phyloP scores from a whole-genome alignment of 1,284 basidiomycete genomes.

The Sporisorium iseilematis-ciliati region DNA sequence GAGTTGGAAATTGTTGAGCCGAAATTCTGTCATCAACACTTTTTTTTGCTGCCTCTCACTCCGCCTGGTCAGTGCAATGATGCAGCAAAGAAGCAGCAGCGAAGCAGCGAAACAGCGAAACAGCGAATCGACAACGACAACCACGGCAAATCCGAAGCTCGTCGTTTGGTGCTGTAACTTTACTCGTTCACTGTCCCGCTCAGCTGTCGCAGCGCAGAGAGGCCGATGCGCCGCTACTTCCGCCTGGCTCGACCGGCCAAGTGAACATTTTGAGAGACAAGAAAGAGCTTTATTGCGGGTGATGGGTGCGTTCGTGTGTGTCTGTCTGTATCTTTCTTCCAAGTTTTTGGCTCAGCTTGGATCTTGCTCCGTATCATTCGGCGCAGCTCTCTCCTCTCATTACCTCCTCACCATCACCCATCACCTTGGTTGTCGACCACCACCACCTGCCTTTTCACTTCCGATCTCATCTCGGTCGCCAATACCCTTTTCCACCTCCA shows the following conservation, averaged over 20 bases:
- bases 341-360: conserved; percentile 8
- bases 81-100: neutral
- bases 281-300: neutral
- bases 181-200: too few relatives aligned
- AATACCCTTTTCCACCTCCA: neutral
- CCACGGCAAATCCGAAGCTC: conserved; percentile 14
- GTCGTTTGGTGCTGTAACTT: neutral
- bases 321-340: neutral
- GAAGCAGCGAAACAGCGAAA: neutral
- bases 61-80: conserved; percentile 28
- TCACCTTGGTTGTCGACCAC: conserved; percentile 2
- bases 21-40: conserved; percentile 15
- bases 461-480: neutral
- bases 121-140: conserved; percentile 18
- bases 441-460: neutral
- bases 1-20: conserved; percentile 41
- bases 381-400: conserved; percentile 11
- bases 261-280: neutral
- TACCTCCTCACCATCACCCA: conserved; percentile 9
- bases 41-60: neutral
- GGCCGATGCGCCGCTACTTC: conserved; percentile 19
- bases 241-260: conserved; percentile 20
- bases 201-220: too few relatives aligned
- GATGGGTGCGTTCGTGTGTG: neutral
- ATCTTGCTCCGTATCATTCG: conserved; percentile 4